Evolutionary conservation across 2,329 filamentous ascomycete species (phyloP).

Genomic region (Stylonectria norvegica): DNA sequence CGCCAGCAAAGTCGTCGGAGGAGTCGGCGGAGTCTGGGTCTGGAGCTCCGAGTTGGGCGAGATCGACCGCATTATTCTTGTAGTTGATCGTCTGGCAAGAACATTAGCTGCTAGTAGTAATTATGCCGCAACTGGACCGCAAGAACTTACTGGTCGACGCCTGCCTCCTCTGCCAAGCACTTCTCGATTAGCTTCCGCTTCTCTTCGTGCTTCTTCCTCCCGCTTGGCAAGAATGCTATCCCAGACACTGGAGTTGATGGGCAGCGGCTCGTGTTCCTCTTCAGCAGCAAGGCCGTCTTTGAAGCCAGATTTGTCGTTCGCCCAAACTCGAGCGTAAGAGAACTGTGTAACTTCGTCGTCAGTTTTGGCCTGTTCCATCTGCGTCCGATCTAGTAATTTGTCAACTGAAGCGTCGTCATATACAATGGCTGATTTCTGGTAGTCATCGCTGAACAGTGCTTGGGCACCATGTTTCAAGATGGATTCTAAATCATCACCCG

Average conservation of each 20-base stretch:
- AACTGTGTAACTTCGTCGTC: conserved; percentile 71
- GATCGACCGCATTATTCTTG: conserved; percentile 25
- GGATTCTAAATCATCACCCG: conserved; percentile 75
- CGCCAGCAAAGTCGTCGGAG: conserved; percentile 34
- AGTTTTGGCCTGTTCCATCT: conserved; percentile 68
- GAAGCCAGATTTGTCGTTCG: conserved; percentile 69
- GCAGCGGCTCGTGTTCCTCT: conserved; percentile 48
- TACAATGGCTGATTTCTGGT: conserved; percentile 66
- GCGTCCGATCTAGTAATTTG: conserved; percentile 81
- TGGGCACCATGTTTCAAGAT: conserved; percentile 85
- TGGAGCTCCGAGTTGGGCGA: conserved; percentile 20
- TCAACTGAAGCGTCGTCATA: conserved; percentile 85
- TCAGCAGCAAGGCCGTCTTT: conserved; percentile 58
- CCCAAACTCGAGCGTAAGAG: conserved; percentile 88
- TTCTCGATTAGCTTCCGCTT: conserved; percentile 65
- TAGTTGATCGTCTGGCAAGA: conserved; percentile 34
- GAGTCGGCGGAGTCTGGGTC: conserved; percentile 30
- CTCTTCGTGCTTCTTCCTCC: conserved; percentile 71
- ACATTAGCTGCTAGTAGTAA: conserved; percentile 14
- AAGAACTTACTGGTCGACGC: conserved; percentile 46
- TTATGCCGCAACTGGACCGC: background rate
- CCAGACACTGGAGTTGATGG: conserved; percentile 72
- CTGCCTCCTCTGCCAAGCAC: conserved; percentile 84
- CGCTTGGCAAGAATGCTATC: conserved; percentile 83
- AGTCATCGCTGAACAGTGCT: conserved; percentile 76